Percentiles rank a stretch among this genome's conserved stretches.
Evolutionary conservation across 192 early-diverging fungal genomes (phyloP).

Genomic region (Piromyces sp.): DNA sequence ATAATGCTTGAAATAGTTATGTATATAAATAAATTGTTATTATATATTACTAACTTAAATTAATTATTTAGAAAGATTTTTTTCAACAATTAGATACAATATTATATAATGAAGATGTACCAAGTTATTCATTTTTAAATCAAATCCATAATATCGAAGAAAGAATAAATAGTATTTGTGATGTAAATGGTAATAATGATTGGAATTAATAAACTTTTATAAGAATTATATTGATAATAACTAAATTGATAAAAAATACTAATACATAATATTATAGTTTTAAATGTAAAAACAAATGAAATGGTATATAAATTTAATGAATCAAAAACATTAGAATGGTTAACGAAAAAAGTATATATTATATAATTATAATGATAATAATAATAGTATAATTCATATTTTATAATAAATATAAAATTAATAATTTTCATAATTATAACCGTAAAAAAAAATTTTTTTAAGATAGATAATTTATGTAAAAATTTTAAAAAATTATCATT

Average conservation of each 20-base stretch:
- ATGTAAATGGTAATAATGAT: not conserved
- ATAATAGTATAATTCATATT: not conserved
- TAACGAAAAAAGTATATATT: not conserved
- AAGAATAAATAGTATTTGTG: not conserved
- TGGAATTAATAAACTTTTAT: too few species aligned
- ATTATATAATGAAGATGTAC: not conserved
- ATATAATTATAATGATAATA: too few species aligned
- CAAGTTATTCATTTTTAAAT: not conserved
- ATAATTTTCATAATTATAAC: too few species aligned
- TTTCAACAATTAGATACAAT: not conserved
- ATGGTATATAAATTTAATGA: not conserved
- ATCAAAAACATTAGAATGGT: not conserved
- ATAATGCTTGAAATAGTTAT: too few species aligned
- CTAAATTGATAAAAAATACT: too few species aligned
- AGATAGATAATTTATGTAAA: not conserved
- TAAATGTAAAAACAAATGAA: not conserved
- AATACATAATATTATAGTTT: not conserved
- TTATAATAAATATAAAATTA: too few species aligned
- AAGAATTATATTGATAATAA: too few species aligned
- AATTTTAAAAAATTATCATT: not conserved
- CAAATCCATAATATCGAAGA: not conserved
- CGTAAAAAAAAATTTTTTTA: too few species aligned
- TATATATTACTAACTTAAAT: too few species aligned
- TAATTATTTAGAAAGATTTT: not conserved
- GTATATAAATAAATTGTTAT: too few species aligned